These are phyloP conservation scores for Phtheirospermum japonicum DNA, from an alignment of 257 asterid genomes.

Conservation along the genomic window DNA sequence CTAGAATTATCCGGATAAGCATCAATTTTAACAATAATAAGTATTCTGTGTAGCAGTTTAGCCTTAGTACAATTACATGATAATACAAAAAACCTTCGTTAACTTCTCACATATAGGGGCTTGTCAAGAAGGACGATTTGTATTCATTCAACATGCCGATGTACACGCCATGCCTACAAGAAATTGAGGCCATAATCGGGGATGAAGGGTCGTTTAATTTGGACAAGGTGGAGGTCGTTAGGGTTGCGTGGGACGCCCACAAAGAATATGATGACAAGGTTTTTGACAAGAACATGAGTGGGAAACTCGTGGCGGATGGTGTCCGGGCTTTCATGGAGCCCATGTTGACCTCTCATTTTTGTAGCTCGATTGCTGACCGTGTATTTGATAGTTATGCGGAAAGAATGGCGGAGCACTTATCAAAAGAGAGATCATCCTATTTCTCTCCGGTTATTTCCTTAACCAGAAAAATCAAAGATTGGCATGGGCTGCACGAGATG, in stretches of 20 bases:
- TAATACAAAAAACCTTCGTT: too few species aligned
- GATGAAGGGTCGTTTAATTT: neutral
- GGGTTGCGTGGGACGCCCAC: neutral
- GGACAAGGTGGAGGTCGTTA: neutral
- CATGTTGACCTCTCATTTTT: neutral
- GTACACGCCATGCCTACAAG: neutral
- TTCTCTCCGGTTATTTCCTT: neutral
- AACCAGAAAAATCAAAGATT: neutral
- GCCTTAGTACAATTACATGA: too few species aligned
- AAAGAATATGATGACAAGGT: neutral
- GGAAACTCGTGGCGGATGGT: neutral
- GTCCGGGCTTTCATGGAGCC: slow-evolving; percentile 1
- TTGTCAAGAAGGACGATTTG: neutral
- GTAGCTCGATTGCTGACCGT: neutral
- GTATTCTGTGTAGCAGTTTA: too few species aligned
- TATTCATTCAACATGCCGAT: neutral
- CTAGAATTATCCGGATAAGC: too few species aligned
- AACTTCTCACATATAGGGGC: neutral
- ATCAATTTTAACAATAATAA: too few species aligned
- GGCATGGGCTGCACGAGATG: too few species aligned
- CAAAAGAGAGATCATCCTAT: neutral
- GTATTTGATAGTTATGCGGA: neutral
- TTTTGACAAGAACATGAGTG: neutral
- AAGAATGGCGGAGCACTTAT: neutral
- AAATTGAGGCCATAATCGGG: neutral